These are phyloP conservation scores for Peronospora tabacina DNA, from an alignment of 352 stramenopile genomes.

Conservation along the genomic window DNA sequence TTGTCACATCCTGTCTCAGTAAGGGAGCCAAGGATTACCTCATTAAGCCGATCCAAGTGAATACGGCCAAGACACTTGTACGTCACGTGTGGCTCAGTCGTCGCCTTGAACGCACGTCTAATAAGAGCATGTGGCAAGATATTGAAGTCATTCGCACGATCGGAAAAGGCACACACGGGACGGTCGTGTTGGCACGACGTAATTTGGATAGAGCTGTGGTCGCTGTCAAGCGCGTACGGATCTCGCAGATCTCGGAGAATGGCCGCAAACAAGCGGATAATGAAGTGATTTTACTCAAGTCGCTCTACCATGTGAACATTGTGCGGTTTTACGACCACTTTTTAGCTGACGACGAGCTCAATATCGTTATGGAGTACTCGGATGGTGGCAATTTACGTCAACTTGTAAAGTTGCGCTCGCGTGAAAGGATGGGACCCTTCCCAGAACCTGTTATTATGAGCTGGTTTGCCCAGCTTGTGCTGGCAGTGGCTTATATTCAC, in stretches of 20 bases:
- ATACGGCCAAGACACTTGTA: constrained; percentile 86
- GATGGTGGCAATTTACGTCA: constrained; percentile 79
- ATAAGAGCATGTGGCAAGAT: constrained; percentile 77
- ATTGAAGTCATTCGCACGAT: constrained; percentile 83
- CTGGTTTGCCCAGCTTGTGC: constrained; percentile 82
- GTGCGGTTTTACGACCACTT: constrained; percentile 88
- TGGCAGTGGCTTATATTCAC: constrained; percentile 84
- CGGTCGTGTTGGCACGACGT: constrained; percentile 68
- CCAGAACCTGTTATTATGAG: constrained; percentile 79
- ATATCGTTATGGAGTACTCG: constrained; percentile 87
- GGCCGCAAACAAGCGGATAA: constrained; percentile 83
- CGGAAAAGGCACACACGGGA: constrained; percentile 81
- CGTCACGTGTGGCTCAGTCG: constrained; percentile 83
- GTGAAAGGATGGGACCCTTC: constrained; percentile 79
- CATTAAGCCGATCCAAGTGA: constrained; percentile 87
- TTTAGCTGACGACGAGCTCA: constrained; percentile 76
- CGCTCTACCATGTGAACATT: constrained; percentile 86
- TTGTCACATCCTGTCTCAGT: constrained; percentile 82
- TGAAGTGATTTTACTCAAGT: constrained; percentile 85
- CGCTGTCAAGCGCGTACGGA: constrained; percentile 76
- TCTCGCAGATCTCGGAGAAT: constrained; percentile 75
- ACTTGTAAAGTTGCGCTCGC: constrained; percentile 67
- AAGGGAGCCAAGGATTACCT: constrained; percentile 88
- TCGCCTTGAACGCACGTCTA: constrained; percentile 49
- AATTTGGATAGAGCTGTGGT: constrained; percentile 75